These are phyloP conservation scores for Stephanodiscus triporus DNA, from an alignment of 108 stramenopile species.

Conservation along the genomic window DNA sequence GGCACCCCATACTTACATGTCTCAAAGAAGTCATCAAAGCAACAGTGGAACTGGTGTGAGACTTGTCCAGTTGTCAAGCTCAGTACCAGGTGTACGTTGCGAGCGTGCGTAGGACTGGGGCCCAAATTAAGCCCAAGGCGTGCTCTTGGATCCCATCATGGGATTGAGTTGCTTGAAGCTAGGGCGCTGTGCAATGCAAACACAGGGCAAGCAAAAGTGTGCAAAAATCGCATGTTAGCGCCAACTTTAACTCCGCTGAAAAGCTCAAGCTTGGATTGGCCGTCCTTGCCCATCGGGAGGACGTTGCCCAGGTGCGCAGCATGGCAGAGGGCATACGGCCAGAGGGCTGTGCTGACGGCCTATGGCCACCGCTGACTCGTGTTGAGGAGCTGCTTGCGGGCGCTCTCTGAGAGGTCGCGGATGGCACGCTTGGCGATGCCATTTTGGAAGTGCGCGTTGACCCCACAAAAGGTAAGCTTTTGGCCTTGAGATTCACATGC, in stretches of 20 bases:
- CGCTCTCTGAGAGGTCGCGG: no score
- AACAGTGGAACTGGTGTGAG: background rate
- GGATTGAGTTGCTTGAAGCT: background rate
- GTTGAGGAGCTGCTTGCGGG: slow-evolving; percentile 22
- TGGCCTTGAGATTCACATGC: background rate
- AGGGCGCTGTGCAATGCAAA: slow-evolving; percentile 21
- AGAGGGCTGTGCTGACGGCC: slow-evolving; percentile 8
- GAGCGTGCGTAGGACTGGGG: slow-evolving; percentile 11
- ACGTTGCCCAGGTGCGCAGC: slow-evolving; percentile 2
- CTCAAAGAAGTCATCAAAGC: slow-evolving; percentile 2
- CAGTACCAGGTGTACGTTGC: background rate
- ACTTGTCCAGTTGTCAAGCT: background rate
- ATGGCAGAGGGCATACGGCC: slow-evolving; percentile 44
- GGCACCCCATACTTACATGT: background rate
- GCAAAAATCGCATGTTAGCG: slow-evolving; percentile 3
- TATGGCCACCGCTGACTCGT: no score
- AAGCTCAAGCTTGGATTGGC: slow-evolving; percentile 4
- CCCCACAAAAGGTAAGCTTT: slow-evolving; percentile 35
- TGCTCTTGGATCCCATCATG: slow-evolving; percentile 25
- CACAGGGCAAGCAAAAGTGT: slow-evolving; percentile 35
- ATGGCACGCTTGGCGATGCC: no score
- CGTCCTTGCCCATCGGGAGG: background rate
- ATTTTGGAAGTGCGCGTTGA: slow-evolving; percentile 39
- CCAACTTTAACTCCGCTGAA: slow-evolving; percentile 10
- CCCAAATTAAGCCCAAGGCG: slow-evolving; percentile 38